A percentile compares a stretch with the other conserved stretches of the same genome.
Conservation (phyloP, 768 basidiomycete species). For the Mycena filopes region DNA sequence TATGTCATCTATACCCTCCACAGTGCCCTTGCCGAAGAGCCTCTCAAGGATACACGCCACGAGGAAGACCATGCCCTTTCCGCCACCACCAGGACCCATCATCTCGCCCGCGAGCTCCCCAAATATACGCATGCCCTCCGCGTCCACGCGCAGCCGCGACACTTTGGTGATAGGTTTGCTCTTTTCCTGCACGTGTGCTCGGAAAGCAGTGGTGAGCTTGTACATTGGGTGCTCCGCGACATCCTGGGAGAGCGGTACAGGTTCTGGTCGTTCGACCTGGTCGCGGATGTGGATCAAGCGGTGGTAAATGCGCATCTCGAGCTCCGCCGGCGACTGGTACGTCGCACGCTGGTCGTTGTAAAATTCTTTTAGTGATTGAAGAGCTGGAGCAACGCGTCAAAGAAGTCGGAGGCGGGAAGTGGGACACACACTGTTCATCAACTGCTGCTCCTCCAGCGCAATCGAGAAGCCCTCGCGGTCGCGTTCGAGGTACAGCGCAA, state of each 20-base stretch:
- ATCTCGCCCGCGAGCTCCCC: slow-evolving; percentile 69
- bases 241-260: slow-evolving; percentile 63
- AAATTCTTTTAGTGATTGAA: slow-evolving; percentile 93
- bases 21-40: slow-evolving; percentile 85
- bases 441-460: slow-evolving; percentile 85
- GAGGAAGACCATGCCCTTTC: slow-evolving; percentile 78
- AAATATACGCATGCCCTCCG: slow-evolving; percentile 75
- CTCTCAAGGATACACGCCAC: slow-evolving; percentile 89
- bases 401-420: slow-evolving; percentile 5
- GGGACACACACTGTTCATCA: slow-evolving; percentile 83
- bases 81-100: slow-evolving; percentile 69
- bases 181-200: slow-evolving; percentile 80
- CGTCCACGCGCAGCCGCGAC: slow-evolving; percentile 72
- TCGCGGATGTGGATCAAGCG: slow-evolving; percentile 92
- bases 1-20: slow-evolving; percentile 78
- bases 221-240: slow-evolving; percentile 82
- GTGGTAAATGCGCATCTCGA: slow-evolving; percentile 97
- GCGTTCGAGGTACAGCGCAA: slow-evolving; percentile 77
- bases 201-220: slow-evolving; percentile 84
- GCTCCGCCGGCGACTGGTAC: slow-evolving; percentile 82
- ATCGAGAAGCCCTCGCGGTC: slow-evolving; percentile 68
- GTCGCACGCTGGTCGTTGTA: slow-evolving; percentile 83
- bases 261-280: slow-evolving; percentile 79
- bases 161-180: slow-evolving; percentile 80
- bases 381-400: slow-evolving; percentile 58